A percentile compares a stretch with the other conserved stretches of the same genome.
These are phyloP conservation scores for sorghum (Sorghum bicolor) DNA, from an alignment of 176 grass and related monocot species.

Conservation along the genomic window Sorghum_bicolor_NCBIv3 NC_012871.2:5010501-5011000, in stretches of 20 bases:
- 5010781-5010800: conserved; percentile 51
- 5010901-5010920: conserved; percentile 1
- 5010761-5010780: neutral
- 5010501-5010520: conserved; percentile 49
- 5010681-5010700: conserved; percentile 48
- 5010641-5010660: conserved; percentile 66
- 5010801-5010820: conserved; percentile 63
- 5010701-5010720: conserved; percentile 34
- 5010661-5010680: conserved; percentile 63
- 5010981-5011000: no score
- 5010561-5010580: neutral
- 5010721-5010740: neutral
- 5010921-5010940: conserved; percentile 25
- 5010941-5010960: neutral
- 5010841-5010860: conserved; percentile 42
- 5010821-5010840: conserved; percentile 70
- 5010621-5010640: conserved; percentile 40
- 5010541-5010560: neutral
- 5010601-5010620: conserved; percentile 2
- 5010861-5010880: neutral
- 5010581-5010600: neutral
- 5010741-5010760: neutral
- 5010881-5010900: neutral
- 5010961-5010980: no score
- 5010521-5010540: conserved; percentile 30